These are phyloP conservation scores for Hibiscus syriacus DNA, from an alignment of 345 rosid species.

Conservation along the genomic window DNA sequence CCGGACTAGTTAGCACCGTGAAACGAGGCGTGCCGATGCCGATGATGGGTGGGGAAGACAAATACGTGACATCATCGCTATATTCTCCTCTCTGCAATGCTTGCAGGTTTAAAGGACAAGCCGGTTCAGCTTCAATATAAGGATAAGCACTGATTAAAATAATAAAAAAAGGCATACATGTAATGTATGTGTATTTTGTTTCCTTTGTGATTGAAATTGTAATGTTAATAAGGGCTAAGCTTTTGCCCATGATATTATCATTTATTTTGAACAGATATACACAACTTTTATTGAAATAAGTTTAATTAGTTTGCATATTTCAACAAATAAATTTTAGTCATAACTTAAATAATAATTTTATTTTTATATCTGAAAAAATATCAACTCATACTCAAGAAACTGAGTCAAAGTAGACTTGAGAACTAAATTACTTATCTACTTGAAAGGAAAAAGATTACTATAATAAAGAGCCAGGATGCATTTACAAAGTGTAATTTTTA, in stretches of 20 bases:
- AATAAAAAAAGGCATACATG: neutral
- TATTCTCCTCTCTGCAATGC: conserved; percentile 39
- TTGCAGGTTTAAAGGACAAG: conserved; percentile 32
- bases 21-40: conserved; percentile 63
- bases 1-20: conserved; percentile 53
- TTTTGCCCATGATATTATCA: neutral
- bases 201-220: neutral
- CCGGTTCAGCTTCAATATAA: neutral
- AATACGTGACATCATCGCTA: conserved; percentile 46
- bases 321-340: too few species aligned
- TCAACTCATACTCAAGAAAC: too few species aligned
- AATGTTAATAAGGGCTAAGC: neutral
- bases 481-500: too few species aligned
- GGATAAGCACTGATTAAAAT: neutral
- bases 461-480: too few species aligned
- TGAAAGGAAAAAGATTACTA: too few species aligned
- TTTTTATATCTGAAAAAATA: too few species aligned
- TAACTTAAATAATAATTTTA: too few species aligned
- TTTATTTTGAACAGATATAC: neutral
- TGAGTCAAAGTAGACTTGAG: too few species aligned
- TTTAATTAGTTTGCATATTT: too few species aligned
- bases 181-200: neutral
- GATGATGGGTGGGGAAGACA: conserved; percentile 63
- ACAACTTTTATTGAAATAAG: too few species aligned
- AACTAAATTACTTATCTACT: too few species aligned